Evolutionary conservation across 345 rosid genomes (phyloP), one percentile per base, ranked within the genome.

Genomic region (Orychophragmus violaceus): DNA sequence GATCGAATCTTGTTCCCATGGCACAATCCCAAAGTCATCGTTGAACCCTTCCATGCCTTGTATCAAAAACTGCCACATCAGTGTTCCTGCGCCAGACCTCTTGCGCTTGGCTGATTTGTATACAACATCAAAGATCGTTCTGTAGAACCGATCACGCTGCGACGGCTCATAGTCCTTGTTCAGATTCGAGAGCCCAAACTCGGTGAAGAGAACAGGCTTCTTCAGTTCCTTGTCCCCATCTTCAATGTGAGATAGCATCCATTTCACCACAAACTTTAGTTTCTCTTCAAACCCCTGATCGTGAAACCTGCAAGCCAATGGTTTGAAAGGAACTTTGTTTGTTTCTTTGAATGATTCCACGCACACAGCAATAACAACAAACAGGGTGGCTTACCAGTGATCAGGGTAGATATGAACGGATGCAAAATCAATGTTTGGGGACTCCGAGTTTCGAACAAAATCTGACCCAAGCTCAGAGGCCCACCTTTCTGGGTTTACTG

Each of bases 381-480:
- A 42, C 1, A 14, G 18, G 45, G 8, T 9, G 2, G 10, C 84
- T 79, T 77, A 90, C 97, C 97, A 93, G 68, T 88, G 97, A 66
- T 93, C 98, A 1, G 98, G 92, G 74, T 93, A 93, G 80, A 86
- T 82, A 77, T 93, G 98, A 79, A 83, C 97, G 14, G 98, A 90
- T 21, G 95, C 87, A 49, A 93, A 93, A 64, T 93, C 97, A 7
- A 93, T 77, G 62, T 74, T 72, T 30, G 68, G 59, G 2, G 77
- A 75, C 62, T 81, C 76, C 45, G 91, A 88, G 79, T 90, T 87
- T 62, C 84, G 85, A 55, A 86, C 67, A 78, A 93, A 93, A 82
- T 93, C 98, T 6, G 98, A 86, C 14, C 97, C 98, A 59, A 88
- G 90, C 56, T 35, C 71, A 29, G 91, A 79, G 11, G 97, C 96